These are phyloP conservation scores for Cryptococcus sp. DNA, from an alignment of 1,284 basidiomycete genomes.

Conservation along the genomic window DNA sequence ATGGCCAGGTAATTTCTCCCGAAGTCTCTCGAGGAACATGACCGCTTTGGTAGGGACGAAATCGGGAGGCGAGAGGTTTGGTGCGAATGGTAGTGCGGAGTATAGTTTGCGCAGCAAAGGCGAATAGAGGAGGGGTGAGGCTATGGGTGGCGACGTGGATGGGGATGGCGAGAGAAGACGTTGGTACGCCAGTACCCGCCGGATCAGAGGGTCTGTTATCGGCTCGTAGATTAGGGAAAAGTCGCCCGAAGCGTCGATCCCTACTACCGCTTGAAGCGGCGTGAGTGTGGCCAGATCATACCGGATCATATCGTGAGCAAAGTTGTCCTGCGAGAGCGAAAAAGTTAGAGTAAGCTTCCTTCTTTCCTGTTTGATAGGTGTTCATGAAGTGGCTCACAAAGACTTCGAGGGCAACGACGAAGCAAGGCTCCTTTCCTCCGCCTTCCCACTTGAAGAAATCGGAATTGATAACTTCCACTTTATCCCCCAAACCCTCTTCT, in stretches of 20 bases:
- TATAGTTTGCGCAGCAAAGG: conserved; percentile 65
- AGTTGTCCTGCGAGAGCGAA: conserved; percentile 73
- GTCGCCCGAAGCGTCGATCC: conserved; percentile 79
- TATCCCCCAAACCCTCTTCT: conserved; percentile 59
- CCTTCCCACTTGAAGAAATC: conserved; percentile 86
- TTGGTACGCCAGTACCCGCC: conserved; percentile 62
- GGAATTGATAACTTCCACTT: conserved; percentile 72
- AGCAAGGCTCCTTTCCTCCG: conserved; percentile 79
- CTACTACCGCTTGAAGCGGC: conserved; percentile 82
- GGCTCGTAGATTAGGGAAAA: conserved; percentile 83
- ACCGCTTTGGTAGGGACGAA: conserved; percentile 93
- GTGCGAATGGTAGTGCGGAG: conserved; percentile 75
- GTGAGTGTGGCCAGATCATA: conserved; percentile 76
- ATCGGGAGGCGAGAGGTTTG: conserved; percentile 87
- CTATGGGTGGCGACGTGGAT: conserved; percentile 37
- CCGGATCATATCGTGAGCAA: conserved; percentile 92
- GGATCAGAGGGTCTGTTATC: conserved; percentile 80
- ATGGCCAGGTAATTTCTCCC: conserved; percentile 84
- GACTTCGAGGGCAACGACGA: conserved; percentile 92
- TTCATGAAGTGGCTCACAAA: conserved; percentile 64
- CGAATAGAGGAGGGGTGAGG: conserved; percentile 36
- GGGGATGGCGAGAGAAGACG: conserved; percentile 63
- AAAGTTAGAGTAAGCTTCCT: too few relatives aligned
- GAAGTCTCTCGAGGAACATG: conserved; percentile 78
- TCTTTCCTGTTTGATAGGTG: too few relatives aligned